Percentiles rank a stretch among this genome's conserved stretches.
Conservation (phyloP, 2,329 filamentous ascomycete genomes). For the Cercospora sp. region DNA sequence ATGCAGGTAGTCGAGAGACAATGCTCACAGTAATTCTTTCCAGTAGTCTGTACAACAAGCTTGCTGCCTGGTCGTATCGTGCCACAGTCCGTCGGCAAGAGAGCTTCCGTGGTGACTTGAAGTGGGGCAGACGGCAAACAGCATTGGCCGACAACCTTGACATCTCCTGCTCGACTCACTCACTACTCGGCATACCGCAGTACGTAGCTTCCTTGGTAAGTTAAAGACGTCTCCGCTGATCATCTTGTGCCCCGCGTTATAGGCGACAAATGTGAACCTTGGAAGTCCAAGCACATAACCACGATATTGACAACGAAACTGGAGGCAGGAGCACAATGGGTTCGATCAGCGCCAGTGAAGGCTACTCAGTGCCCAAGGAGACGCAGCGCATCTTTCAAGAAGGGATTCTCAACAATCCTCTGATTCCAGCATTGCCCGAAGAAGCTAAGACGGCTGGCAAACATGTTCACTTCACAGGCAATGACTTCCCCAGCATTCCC, state of each 20-base stretch:
- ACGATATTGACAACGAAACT: background rate
- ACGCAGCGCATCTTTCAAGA: slow-evolving; percentile 37
- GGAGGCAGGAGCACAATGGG: slow-evolving; percentile 11
- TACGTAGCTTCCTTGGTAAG: background rate
- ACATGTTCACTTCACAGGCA: slow-evolving; percentile 47
- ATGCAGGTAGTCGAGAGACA: background rate
- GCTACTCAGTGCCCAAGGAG: slow-evolving; percentile 27
- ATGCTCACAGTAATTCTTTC: background rate
- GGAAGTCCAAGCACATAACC: background rate
- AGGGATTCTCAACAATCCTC: slow-evolving; percentile 48
- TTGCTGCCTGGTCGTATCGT: background rate
- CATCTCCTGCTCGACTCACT: slow-evolving; percentile 1
- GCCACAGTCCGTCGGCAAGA: background rate
- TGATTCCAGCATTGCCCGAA: slow-evolving; percentile 43
- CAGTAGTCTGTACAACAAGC: background rate
- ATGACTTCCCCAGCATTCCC: slow-evolving; percentile 48
- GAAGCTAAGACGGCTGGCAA: slow-evolving; percentile 42
- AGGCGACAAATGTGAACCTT: background rate
- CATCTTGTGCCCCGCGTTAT: background rate
- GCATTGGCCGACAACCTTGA: background rate
- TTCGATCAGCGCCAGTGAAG: slow-evolving; percentile 5
- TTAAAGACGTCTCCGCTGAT: background rate
- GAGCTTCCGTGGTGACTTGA: background rate
- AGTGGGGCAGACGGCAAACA: background rate
- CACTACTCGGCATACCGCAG: background rate